phyloP scores from a whole-genome alignment of 2,329 filamentous ascomycete genomes.

The Fusarium longipes region DNA sequence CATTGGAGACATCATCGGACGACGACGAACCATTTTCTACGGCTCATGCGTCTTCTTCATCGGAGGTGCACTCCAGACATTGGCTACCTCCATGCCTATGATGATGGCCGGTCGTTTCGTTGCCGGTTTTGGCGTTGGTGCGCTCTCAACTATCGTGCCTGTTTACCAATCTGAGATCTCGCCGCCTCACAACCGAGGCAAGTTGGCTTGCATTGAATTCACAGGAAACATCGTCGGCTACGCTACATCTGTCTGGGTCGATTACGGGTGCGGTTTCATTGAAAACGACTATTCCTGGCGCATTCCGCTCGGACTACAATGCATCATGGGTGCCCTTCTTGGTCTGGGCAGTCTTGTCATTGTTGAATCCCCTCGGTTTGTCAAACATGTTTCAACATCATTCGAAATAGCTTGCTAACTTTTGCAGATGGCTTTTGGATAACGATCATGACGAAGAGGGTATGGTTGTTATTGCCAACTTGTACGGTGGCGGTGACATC shows the following conservation, averaged over 20 bases:
- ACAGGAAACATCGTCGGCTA: slow-evolving; percentile 97
- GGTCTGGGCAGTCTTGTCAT: slow-evolving; percentile 90
- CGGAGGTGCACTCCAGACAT: slow-evolving; percentile 86
- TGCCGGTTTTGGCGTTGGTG: slow-evolving; percentile 87
- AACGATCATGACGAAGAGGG: slow-evolving; percentile 99
- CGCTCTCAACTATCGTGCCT: slow-evolving; percentile 90
- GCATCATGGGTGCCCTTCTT: slow-evolving; percentile 89
- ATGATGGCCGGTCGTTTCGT: slow-evolving; percentile 88
- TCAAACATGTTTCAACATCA: slow-evolving; percentile 7
- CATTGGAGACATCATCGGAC: slow-evolving; percentile 90
- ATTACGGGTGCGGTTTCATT: slow-evolving; percentile 96
- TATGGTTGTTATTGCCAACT: slow-evolving; percentile 96
- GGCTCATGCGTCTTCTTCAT: slow-evolving; percentile 88
- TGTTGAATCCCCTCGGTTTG: slow-evolving; percentile 92
- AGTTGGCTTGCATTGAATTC: slow-evolving; percentile 97
- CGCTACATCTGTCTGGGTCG: slow-evolving; percentile 96
- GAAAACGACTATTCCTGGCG: slow-evolving; percentile 89
- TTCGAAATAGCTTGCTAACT: slow-evolving; percentile 44
- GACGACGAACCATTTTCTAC: slow-evolving; percentile 90
- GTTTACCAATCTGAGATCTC: slow-evolving; percentile 97
- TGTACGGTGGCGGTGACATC: slow-evolving; percentile 95
- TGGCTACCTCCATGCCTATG: slow-evolving; percentile 85
- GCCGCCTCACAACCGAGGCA: slow-evolving; percentile 93
- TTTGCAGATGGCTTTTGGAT: slow-evolving; percentile 87
- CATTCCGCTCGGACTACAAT: slow-evolving; percentile 89